Percentiles rank a stretch among this genome's conserved stretches.
phyloP scores from a whole-genome alignment of 2,329 filamentous ascomycete species.

The Lasiodiplodia sp. region DNA sequence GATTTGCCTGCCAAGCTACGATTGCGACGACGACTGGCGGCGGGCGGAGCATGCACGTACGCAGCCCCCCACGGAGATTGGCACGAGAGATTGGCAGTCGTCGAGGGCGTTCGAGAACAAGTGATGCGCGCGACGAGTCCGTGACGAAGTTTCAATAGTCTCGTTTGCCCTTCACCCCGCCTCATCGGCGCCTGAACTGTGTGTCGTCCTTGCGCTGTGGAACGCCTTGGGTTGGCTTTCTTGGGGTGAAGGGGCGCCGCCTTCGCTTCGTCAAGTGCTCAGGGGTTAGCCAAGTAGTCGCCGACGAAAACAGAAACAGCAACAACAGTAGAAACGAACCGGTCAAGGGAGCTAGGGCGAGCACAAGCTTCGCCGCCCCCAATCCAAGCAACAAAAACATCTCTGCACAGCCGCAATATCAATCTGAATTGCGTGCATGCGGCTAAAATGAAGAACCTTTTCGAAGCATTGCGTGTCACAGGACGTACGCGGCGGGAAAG shows the following conservation, averaged over 20 bases:
- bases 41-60: neutral
- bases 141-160: neutral
- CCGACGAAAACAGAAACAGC: neutral
- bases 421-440: neutral
- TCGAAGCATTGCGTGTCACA: constrained; percentile 1
- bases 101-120: neutral
- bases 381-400: too few relatives aligned
- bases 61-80: constrained; percentile 10
- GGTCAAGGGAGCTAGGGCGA: neutral
- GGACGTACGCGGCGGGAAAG: constrained; percentile 1
- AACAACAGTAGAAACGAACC: neutral
- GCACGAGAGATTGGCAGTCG: neutral
- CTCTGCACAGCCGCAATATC: constrained; percentile 8
- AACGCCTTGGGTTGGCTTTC: neutral
- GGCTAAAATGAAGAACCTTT: neutral
- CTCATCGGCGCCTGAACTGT: neutral
- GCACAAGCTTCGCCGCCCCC: neutral
- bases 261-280: neutral
- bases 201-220: neutral
- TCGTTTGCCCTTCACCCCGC: neutral
- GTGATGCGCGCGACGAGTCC: neutral
- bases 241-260: too few relatives aligned
- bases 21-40: constrained; percentile 1
- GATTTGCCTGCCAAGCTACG: neutral
- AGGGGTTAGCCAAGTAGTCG: neutral